Percentiles rank a stretch among this genome's conserved stretches.
These are phyloP conservation scores for Epichloe brachyelytri DNA, from an alignment of 2,329 filamentous ascomycete species.

Conservation along the genomic window DNA sequence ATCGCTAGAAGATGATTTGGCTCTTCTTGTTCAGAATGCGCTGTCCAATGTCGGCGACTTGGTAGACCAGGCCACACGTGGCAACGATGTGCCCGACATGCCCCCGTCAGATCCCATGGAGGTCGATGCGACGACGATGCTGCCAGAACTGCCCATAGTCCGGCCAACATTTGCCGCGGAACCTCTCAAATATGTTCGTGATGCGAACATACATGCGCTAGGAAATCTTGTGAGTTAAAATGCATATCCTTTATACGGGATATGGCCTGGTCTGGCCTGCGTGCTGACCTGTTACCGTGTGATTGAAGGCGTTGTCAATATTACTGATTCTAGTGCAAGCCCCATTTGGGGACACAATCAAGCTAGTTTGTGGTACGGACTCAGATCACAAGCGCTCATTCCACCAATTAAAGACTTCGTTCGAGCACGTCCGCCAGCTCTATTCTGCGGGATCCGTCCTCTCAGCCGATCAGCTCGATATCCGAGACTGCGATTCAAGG, in stretches of 20 bases:
- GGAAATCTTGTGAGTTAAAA: constrained; percentile 25
- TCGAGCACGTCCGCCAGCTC: constrained; percentile 21
- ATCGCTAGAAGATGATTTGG: constrained; percentile 23
- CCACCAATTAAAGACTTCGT: constrained; percentile 17
- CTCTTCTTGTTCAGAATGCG: constrained; percentile 27
- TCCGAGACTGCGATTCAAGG: constrained; percentile 19
- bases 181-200: constrained; percentile 25
- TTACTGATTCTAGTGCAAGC: constrained; percentile 25
- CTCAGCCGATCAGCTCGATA: constrained; percentile 21
- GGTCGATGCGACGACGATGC: constrained; percentile 16
- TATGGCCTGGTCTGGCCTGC: neutral
- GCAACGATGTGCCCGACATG: constrained; percentile 10
- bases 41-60: constrained; percentile 26
- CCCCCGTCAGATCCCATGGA: constrained; percentile 21
- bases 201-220: constrained; percentile 25
- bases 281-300: neutral
- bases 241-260: neutral
- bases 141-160: constrained; percentile 17
- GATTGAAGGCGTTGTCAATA: constrained; percentile 23
- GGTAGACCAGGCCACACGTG: constrained; percentile 19
- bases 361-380: constrained; percentile 18
- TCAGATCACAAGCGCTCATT: constrained; percentile 23
- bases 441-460: constrained; percentile 21
- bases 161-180: constrained; percentile 21
- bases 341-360: constrained; percentile 23